phyloP scores from a whole-genome alignment of 257 asterid species.

The Penstemon eatonii region DNA sequence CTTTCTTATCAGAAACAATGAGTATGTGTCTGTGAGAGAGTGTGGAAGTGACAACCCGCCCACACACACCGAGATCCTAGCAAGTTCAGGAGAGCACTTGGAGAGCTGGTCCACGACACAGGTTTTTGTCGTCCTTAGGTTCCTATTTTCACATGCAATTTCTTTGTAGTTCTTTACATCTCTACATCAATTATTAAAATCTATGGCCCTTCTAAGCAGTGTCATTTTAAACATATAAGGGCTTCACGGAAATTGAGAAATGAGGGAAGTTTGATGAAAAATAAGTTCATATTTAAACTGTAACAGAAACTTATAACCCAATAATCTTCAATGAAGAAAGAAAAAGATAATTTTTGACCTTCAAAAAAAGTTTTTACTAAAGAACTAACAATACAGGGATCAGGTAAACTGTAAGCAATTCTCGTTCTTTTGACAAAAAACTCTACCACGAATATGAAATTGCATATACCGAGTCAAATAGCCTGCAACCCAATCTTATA shows the following conservation, averaged over 20 bases:
- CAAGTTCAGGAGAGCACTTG: not conserved
- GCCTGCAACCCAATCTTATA: not conserved
- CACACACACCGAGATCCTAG: not conserved
- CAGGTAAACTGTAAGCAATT: too few species aligned
- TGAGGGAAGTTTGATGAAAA: not conserved
- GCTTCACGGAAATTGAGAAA: not conserved
- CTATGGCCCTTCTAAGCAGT: not conserved
- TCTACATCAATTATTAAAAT: not conserved
- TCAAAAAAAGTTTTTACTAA: not conserved
- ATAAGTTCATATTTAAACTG: too few species aligned
- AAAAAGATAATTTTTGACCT: not conserved
- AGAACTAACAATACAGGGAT: too few species aligned
- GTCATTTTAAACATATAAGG: not conserved
- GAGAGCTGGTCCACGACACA: not conserved
- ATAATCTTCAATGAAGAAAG: not conserved
- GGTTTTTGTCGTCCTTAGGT: not conserved
- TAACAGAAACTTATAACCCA: not conserved
- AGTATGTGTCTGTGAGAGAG: not conserved
- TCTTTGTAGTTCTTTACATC: slow-evolving; percentile 10
- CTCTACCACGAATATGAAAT: not conserved
- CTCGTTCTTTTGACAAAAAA: too few species aligned
- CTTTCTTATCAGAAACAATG: not conserved
- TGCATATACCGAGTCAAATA: not conserved
- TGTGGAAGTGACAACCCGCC: not conserved
- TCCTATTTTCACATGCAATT: slow-evolving; percentile 4